These are phyloP conservation scores for Pleomassaria siparia DNA, from an alignment of 2,329 filamentous ascomycete species.

Conservation along the genomic window DNA sequence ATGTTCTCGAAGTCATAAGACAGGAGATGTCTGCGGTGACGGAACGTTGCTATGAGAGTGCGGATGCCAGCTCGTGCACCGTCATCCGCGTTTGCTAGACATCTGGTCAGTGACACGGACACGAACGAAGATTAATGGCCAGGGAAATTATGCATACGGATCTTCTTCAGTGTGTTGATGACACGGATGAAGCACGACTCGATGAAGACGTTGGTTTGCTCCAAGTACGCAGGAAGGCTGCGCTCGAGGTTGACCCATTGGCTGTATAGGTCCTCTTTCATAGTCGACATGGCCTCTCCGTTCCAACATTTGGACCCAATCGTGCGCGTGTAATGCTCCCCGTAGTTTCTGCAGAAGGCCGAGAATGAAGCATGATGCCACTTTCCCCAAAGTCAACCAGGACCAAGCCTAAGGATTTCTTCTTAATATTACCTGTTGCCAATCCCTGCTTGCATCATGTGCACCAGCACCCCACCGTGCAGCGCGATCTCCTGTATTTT, in stretches of 20 bases:
- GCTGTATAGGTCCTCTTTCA: conserved; percentile 37
- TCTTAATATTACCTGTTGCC: conserved; percentile 3
- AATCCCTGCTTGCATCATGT: conserved; percentile 20
- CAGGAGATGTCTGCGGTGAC: conserved; percentile 31
- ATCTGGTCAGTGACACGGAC: background rate
- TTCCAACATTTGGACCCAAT: conserved; percentile 48
- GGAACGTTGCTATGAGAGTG: conserved; percentile 29
- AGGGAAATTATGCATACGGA: background rate
- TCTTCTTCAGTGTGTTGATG: background rate
- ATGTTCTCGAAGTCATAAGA: conserved; percentile 27
- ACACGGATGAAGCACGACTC: conserved; percentile 8
- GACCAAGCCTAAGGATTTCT: no score
- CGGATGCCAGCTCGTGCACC: conserved; percentile 6
- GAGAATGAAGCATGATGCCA: conserved; percentile 36
- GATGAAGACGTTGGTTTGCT: conserved; percentile 11
- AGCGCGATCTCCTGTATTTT: conserved; percentile 11
- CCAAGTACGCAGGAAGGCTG: conserved; percentile 7
- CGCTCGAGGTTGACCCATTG: conserved; percentile 39
- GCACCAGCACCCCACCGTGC: conserved; percentile 35
- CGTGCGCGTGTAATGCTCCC: conserved; percentile 34
- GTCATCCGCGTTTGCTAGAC: background rate
- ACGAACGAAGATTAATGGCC: background rate
- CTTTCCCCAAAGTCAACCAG: conserved; percentile 1
- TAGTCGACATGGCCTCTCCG: conserved; percentile 44
- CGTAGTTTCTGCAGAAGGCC: conserved; percentile 50